These are phyloP conservation scores for Macrolepiota dolichaula DNA, from an alignment of 768 basidiomycete species.

Conservation along the genomic window DNA sequence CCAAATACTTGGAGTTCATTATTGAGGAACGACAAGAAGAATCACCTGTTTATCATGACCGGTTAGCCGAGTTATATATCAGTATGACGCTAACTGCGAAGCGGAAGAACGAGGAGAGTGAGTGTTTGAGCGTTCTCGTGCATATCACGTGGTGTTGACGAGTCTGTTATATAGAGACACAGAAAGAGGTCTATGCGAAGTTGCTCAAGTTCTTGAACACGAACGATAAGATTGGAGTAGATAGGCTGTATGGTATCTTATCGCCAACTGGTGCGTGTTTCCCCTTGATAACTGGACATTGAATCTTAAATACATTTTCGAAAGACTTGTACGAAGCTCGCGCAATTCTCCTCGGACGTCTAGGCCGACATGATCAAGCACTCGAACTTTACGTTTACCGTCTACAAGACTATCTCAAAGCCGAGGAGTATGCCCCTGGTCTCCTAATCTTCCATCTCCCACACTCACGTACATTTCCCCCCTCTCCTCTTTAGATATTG, in stretches of 20 bases:
- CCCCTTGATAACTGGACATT: background rate
- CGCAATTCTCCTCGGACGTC: slow-evolving; percentile 84
- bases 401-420: slow-evolving; percentile 77
- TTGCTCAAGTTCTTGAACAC: slow-evolving; percentile 74
- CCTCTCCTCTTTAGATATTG: too few relatives aligned
- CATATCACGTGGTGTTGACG: background rate
- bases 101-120: slow-evolving; percentile 58
- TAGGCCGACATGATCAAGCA: slow-evolving; percentile 90
- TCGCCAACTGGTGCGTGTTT: slow-evolving; percentile 65
- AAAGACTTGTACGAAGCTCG: slow-evolving; percentile 87
- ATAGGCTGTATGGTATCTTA: slow-evolving; percentile 79
- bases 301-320: background rate
- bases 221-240: slow-evolving; percentile 68
- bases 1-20: slow-evolving; percentile 82
- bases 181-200: slow-evolving; percentile 55
- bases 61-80: slow-evolving; percentile 85
- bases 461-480: background rate
- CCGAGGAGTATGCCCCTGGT: slow-evolving; percentile 68
- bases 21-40: slow-evolving; percentile 73
- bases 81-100: slow-evolving; percentile 58
- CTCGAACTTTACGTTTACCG: slow-evolving; percentile 94
- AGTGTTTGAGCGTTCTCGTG: slow-evolving; percentile 15
- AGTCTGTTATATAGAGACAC: slow-evolving; percentile 35
- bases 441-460: background rate
- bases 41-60: slow-evolving; percentile 74